Evolutionary conservation across 257 asterid genomes (phyloP).

Genomic region (Echites panduratus): DNA sequence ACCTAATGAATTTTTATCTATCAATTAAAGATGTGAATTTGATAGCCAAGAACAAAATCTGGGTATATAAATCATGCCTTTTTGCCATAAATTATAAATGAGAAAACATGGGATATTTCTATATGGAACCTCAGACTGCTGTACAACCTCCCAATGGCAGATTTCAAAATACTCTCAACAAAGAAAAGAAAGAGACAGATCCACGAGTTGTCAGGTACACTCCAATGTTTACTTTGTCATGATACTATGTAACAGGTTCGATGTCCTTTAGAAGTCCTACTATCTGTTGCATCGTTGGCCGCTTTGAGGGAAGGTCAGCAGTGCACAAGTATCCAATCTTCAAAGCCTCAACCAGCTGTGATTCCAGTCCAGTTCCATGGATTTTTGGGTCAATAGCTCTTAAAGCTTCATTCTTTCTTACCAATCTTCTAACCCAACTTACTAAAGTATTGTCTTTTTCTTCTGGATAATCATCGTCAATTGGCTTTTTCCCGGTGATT

Average conservation of each 20-base stretch:
- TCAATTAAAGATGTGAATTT: not conserved
- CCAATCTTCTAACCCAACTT: slow-evolving; percentile 70
- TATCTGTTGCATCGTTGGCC: slow-evolving; percentile 87
- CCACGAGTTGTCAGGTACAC: not conserved
- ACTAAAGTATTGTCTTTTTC: slow-evolving; percentile 49
- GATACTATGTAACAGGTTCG: slow-evolving; percentile 40
- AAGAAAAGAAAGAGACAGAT: slow-evolving; percentile 1
- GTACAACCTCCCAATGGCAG: slow-evolving; percentile 33
- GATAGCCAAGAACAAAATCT: slow-evolving; percentile 16
- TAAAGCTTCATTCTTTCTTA: slow-evolving; percentile 39
- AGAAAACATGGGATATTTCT: slow-evolving; percentile 9
- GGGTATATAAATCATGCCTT: slow-evolving; percentile 22
- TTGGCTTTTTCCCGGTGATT: slow-evolving; percentile 65
- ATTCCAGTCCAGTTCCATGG: slow-evolving; percentile 54
- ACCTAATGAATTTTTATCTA: not conserved
- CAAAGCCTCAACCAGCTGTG: slow-evolving; percentile 59
- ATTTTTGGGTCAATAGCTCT: slow-evolving; percentile 70
- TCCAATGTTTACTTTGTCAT: slow-evolving; percentile 9
- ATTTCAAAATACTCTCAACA: slow-evolving; percentile 10
- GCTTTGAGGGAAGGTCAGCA: slow-evolving; percentile 64
- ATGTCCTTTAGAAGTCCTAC: slow-evolving; percentile 88
- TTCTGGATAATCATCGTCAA: slow-evolving; percentile 46
- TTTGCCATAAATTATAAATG: slow-evolving; percentile 11
- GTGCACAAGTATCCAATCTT: slow-evolving; percentile 87
- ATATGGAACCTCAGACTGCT: slow-evolving; percentile 30